These are phyloP conservation scores for Ascochyta fabae DNA, from an alignment of 2,329 filamentous ascomycete species.

Conservation along the genomic window DNA sequence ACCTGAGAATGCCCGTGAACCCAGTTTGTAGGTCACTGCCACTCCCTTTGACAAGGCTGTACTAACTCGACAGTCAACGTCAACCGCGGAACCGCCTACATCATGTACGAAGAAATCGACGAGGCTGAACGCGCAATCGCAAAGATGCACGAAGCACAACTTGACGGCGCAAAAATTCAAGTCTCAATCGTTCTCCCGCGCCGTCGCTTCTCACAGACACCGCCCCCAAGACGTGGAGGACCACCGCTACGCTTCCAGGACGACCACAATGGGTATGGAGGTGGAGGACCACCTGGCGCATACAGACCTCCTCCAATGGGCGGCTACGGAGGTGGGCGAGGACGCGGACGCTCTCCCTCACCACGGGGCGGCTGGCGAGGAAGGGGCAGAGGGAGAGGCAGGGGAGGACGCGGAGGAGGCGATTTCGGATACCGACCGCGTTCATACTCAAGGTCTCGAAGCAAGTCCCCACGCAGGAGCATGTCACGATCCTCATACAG, in stretches of 20 bases:
- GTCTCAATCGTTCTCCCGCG: constrained; percentile 89
- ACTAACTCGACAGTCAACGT: constrained; percentile 68
- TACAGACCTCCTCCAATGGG: constrained; percentile 48
- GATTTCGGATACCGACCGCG: constrained; percentile 35
- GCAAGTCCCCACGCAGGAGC: constrained; percentile 52
- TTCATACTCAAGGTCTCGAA: constrained; percentile 47
- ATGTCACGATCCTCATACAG: constrained; percentile 51
- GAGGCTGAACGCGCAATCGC: constrained; percentile 89
- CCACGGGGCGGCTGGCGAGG: constrained; percentile 40
- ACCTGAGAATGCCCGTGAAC: constrained; percentile 90
- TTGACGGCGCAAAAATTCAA: constrained; percentile 81
- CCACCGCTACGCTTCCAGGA: constrained; percentile 41
- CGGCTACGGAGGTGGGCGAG: constrained; percentile 29
- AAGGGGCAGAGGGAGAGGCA: constrained; percentile 46
- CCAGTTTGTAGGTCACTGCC: constrained; percentile 70
- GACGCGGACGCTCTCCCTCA: constrained; percentile 48
- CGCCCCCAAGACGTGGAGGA: constrained; percentile 71
- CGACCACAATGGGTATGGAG: constrained; percentile 24
- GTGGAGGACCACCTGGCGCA: constrained; percentile 46
- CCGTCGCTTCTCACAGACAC: constrained; percentile 80
- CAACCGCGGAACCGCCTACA: constrained; percentile 93
- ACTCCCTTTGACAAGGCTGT: background rate
- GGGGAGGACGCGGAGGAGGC: constrained; percentile 43
- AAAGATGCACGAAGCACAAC: constrained; percentile 97
- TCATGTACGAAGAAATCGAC: constrained; percentile 77